phyloP scores from a whole-genome alignment of 371 early-diverging fungal species.

The Chytridium lagenaria region DNA sequence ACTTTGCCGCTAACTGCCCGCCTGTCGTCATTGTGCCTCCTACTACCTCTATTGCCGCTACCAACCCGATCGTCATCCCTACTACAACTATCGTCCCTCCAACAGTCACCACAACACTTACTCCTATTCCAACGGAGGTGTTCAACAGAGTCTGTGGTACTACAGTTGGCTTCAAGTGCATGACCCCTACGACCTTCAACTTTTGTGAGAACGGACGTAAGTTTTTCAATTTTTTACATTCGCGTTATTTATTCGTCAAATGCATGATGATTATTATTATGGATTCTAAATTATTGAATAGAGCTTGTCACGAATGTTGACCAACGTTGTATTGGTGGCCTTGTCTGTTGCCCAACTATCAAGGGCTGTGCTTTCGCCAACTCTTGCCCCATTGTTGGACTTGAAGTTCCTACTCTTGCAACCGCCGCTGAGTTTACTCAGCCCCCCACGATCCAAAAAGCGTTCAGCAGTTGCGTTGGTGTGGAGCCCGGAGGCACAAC shows the following conservation, averaged over 20 bases:
- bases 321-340: neutral
- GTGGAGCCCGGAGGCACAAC: neutral
- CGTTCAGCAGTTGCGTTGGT: conserved; percentile 9
- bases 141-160: neutral
- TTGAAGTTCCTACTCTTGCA: neutral
- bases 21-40: conserved; percentile 6
- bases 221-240: neutral
- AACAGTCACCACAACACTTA: neutral
- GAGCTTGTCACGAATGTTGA: neutral
- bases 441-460: neutral
- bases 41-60: neutral
- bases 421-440: neutral
- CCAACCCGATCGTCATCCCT: neutral
- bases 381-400: conserved; percentile 8
- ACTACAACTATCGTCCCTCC: neutral
- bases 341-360: conserved; percentile 6
- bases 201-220: neutral
- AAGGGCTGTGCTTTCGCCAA: neutral
- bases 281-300: neutral
- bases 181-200: neutral
- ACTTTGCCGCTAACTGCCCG: conserved; percentile 27
- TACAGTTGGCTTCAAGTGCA: neutral
- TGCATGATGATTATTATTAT: neutral
- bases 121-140: conserved; percentile 5
- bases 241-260: neutral